Evolutionary conservation across 1,284 basidiomycete species (phyloP).

Genomic region (Rugosomyces carneus): DNA sequence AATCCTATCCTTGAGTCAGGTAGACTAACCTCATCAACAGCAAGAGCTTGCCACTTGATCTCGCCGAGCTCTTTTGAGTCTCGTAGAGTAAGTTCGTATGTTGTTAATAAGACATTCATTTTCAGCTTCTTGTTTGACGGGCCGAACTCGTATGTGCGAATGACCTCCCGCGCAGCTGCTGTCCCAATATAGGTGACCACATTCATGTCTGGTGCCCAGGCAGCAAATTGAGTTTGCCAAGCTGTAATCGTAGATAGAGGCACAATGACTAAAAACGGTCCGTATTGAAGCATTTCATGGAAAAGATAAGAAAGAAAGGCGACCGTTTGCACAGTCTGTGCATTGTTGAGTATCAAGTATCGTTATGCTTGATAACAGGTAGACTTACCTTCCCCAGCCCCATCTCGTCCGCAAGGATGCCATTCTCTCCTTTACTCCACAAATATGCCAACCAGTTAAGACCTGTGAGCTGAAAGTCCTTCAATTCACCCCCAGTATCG

Average conservation of each 20-base stretch:
- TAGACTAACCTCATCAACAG: constrained; percentile 80
- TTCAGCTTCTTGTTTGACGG: constrained; percentile 82
- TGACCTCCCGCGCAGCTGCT: constrained; percentile 82
- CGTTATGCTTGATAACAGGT: neutral
- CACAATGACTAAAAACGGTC: constrained; percentile 97
- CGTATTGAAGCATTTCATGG: constrained; percentile 90
- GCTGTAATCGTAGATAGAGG: constrained; percentile 97
- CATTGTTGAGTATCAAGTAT: constrained; percentile 5
- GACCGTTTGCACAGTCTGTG: constrained; percentile 91
- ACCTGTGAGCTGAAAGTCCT: constrained; percentile 98
- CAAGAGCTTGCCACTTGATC: constrained; percentile 96
- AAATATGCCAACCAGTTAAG: constrained; percentile 98
- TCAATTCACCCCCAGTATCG: constrained; percentile 76
- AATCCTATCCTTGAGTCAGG: neutral
- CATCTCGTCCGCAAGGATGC: constrained; percentile 99
- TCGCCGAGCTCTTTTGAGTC: constrained; percentile 86
- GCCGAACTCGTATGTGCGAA: constrained; percentile 91
- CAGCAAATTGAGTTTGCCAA: constrained; percentile 94
- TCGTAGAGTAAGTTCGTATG: constrained; percentile 94
- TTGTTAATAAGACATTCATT: constrained; percentile 97
- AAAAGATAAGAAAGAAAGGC: constrained; percentile 94
- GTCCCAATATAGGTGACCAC: constrained; percentile 97
- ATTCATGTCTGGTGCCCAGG: constrained; percentile 97
- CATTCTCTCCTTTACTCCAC: constrained; percentile 94
- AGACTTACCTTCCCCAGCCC: constrained; percentile 85